Base-by-base conservation (phyloP, 2,329 filamentous ascomycete genomes). In the Nigrospora oryzae region DNA sequence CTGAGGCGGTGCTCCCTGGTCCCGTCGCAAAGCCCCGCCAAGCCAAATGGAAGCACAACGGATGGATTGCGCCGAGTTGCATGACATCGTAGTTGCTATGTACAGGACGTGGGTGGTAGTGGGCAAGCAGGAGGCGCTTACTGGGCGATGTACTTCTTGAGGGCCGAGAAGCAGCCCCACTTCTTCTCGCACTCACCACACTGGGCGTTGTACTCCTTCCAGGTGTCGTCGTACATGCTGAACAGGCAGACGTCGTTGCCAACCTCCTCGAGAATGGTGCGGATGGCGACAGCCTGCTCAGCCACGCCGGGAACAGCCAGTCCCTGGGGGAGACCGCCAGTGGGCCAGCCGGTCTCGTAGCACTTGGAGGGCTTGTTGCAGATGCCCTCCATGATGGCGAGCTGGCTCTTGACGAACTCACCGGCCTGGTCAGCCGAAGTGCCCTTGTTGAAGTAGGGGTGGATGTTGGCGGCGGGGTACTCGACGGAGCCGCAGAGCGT, bases 321-420 rank as follows among this genome's bases (percentile, higher is more conserved):
- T 49, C 87, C 88, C 68, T 93, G 91, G 69, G 78, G 65, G 30
- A 64, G 56, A 61, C 90, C 90, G 8, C 62, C 53, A 44, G 71
- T 81, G 52, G 91, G 91, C 89, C 90, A 97, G 58, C 91, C 91
- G 46, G 85, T 86, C 81, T 97, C 91, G 55, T 94, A 75, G 70
- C 91, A 88, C 73, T 88, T 81, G 53, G 83, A 83, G 34, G 78
- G 69, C 73, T 86, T 86, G 62, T 76, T 77, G 79, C 91, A 97
- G 56, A 88, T 55, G 38, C 65, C 63, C 62, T 80, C 69, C 51
- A 95, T 81, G 52, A 86, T 73, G 39, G 79, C 69, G 52, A 95
- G 78, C 75, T 95, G 83, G 56, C 73, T 61, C 53, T 74, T 68
- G 56, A 90, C 86, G 64, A 96, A 96, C 43, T 70, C 63, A 62